Base-by-base conservation (phyloP, 768 basidiomycete genomes). In the Mycena capillaripes region DNA sequence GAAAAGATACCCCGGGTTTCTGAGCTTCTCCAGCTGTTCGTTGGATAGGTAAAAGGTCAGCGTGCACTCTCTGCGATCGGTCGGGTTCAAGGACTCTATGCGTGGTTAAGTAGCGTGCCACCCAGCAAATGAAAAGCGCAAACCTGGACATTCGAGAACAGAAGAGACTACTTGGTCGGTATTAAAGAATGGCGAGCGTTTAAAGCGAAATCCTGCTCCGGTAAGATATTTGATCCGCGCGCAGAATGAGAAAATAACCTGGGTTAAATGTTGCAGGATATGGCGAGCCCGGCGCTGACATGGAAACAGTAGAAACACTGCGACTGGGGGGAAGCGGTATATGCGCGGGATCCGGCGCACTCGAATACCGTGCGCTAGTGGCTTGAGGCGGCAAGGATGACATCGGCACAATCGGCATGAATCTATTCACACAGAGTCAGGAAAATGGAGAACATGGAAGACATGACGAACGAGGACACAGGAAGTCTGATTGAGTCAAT, bases 131-230 rank as follows among this genome's bases (percentile, higher is more conserved):
- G 8, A 30, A 16, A 25, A 42, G 11, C 16, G 7, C 11, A 4
- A 11, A 72, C 71, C 89, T 88, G 69, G 11, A 46, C 89, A 90
- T 69, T 91, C 89, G 6, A 81, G 83, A 16, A 90, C 81, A 23
- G 48, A 64, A 17, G 89, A 89, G 14, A 90, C 85, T 5, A 79
- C 71, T 42, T 88, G 84, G 36, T 89, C 86, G 2, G 88, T 76
- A 10, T 77, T 78, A 72, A 87, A 87, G 78, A 90, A 90, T 1
- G 89, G 90, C 0, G 89, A 91, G 12, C 77, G 78, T 71, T 86
- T 88, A 78, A 90, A 91, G 60, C 83, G 85, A 30, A 52, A 60
- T 12, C 42, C 69, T 63, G 42, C 8, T 9, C n/a, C n/a, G n/a
- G n/a, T n/a, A n/a, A 6, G 9, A 25, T 7, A 17, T 19, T n/a